Conservation (phyloP, 805 yeast genomes). For the Saitoella complicata region DNA sequence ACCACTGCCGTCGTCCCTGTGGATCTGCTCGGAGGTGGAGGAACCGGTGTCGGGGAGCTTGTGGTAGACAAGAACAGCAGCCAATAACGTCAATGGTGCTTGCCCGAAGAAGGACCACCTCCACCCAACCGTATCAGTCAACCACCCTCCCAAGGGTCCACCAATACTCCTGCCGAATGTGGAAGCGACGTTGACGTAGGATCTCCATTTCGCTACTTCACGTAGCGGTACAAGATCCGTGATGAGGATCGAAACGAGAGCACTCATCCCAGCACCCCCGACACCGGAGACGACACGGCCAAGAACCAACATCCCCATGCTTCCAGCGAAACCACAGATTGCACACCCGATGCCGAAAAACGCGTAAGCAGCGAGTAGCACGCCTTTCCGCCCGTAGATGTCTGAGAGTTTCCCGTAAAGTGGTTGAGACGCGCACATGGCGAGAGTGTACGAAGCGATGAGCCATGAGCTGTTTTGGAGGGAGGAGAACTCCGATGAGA, state of each 20-base stretch:
- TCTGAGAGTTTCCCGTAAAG: conserved; percentile 27
- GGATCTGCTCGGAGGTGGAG: too few relatives aligned
- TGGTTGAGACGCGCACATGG: conserved; percentile 25
- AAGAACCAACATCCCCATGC: conserved; percentile 10
- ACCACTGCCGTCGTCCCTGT: too few relatives aligned
- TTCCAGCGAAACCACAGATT: conserved; percentile 28
- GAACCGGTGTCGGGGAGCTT: too few relatives aligned
- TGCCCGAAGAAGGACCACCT: conserved; percentile 30
- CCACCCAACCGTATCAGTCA: conserved; percentile 47
- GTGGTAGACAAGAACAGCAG: conserved; percentile 19
- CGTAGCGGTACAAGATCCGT: conserved; percentile 63
- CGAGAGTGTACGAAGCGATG: too few relatives aligned
- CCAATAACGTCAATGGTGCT: conserved; percentile 26
- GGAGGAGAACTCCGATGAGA: too few relatives aligned
- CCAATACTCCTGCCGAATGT: conserved; percentile 8
- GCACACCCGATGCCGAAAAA: conserved; percentile 35
- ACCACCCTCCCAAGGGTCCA: conserved; percentile 30
- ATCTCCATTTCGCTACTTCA: conserved; percentile 69
- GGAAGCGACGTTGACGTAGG: conserved; percentile 37
- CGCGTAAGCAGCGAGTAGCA: conserved; percentile 28
- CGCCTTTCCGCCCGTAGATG: conserved; percentile 29
- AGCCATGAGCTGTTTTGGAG: too few relatives aligned
- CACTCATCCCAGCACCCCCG: conserved; percentile 81
- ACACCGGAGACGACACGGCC: conserved; percentile 61
- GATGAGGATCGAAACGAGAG: conserved; percentile 58